Evolutionary conservation across 2,329 filamentous ascomycete species (phyloP).

Genomic region (Camptophora hylomeconis): DNA sequence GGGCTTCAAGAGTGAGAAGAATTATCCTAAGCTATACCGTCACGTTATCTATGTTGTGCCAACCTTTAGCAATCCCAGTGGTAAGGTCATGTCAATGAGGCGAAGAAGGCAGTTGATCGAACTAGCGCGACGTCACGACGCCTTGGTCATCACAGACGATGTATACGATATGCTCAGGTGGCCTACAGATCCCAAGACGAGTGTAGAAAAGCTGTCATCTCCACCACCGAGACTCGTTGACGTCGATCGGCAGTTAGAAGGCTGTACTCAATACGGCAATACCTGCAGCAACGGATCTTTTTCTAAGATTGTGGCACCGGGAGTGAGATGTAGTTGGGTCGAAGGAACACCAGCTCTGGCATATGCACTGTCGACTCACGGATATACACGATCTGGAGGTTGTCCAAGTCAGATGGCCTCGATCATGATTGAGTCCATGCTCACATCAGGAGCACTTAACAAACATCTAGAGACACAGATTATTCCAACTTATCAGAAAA

Average conservation of each 20-base stretch:
- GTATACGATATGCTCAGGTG: slow-evolving; percentile 91
- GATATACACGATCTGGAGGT: slow-evolving; percentile 45
- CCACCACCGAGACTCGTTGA: slow-evolving; percentile 57
- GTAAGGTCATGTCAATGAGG: slow-evolving; percentile 61
- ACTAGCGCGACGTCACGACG: slow-evolving; percentile 67
- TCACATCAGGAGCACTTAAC: slow-evolving; percentile 39
- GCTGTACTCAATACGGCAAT: slow-evolving; percentile 59
- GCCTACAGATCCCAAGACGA: slow-evolving; percentile 34
- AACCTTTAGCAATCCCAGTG: slow-evolving; percentile 79
- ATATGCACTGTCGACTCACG: slow-evolving; percentile 45
- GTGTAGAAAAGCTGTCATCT: no score
- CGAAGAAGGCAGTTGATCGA: slow-evolving; percentile 56
- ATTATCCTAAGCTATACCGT: slow-evolving; percentile 61
- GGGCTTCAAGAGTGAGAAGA: slow-evolving; percentile 39
- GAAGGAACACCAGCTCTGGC: slow-evolving; percentile 55
- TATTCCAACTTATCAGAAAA: slow-evolving; percentile 41
- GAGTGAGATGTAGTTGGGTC: slow-evolving; percentile 75
- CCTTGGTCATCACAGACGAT: slow-evolving; percentile 76
- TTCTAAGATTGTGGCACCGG: slow-evolving; percentile 74
- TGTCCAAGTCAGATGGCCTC: slow-evolving; percentile 47
- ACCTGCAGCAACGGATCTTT: slow-evolving; percentile 79
- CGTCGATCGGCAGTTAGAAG: slow-evolving; percentile 57
- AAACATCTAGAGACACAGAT: slow-evolving; percentile 40
- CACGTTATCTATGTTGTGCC: slow-evolving; percentile 83
- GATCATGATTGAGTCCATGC: slow-evolving; percentile 42